Percentiles rank a stretch among this genome's conserved stretches.
These are phyloP conservation scores for Xylaria sp. DNA, from an alignment of 2,329 filamentous ascomycete genomes.

Conservation along the genomic window DNA sequence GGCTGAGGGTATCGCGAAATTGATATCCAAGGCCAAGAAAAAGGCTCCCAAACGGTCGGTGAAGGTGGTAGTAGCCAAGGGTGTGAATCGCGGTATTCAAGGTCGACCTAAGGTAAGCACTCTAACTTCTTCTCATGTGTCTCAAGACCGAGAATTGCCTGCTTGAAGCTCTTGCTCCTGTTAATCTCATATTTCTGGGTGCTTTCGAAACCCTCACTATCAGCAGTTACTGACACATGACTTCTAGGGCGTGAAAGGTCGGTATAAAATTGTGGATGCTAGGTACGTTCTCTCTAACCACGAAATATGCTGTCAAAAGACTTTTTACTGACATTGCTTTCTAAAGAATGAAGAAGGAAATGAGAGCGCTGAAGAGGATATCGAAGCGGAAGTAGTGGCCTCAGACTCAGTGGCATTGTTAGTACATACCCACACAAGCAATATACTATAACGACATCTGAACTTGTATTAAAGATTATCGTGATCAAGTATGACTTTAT, in stretches of 20 bases:
- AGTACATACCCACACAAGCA: slow-evolving; percentile 4
- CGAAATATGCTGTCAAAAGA: too few relatives aligned
- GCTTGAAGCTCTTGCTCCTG: not conserved
- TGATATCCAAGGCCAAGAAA: slow-evolving; percentile 87
- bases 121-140: not conserved
- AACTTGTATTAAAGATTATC: not conserved
- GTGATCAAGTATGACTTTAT: not conserved
- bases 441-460: not conserved
- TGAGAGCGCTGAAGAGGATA: slow-evolving; percentile 43
- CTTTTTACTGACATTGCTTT: slow-evolving; percentile 14
- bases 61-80: slow-evolving; percentile 88
- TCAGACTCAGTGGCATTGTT: not conserved
- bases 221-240: slow-evolving; percentile 16
- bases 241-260: slow-evolving; percentile 37
- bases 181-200: not conserved
- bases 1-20: slow-evolving; percentile 80
- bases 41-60: slow-evolving; percentile 81
- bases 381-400: slow-evolving; percentile 36
- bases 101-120: slow-evolving; percentile 76
- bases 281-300: slow-evolving; percentile 22
- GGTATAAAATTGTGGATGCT: slow-evolving; percentile 41
- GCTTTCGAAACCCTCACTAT: not conserved
- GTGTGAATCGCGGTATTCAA: slow-evolving; percentile 84
- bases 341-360: slow-evolving; percentile 45
- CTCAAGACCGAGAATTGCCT: not conserved